Conservation (phyloP, 2,329 filamentous ascomycete genomes). For the Aspergillus hiratsukae region DNA sequence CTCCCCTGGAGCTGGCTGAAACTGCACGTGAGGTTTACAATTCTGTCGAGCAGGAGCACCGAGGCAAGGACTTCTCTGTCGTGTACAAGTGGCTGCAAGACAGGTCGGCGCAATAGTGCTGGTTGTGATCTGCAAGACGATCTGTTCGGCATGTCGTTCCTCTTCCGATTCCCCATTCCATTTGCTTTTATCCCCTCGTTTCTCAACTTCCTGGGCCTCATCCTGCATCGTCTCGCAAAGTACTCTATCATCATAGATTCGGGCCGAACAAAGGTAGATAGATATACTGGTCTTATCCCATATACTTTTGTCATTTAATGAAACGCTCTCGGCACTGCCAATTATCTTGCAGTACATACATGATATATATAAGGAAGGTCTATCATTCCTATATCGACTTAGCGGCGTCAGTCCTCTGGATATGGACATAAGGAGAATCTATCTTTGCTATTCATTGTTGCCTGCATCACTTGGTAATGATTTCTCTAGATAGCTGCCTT, state of each 20-base stretch:
- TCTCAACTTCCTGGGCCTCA: neutral
- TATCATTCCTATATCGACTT: neutral
- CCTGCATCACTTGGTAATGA: neutral
- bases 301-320: neutral
- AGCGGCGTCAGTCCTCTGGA: neutral
- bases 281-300: neutral
- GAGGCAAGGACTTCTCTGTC: slow-evolving; percentile 74
- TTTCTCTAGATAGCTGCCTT: neutral
- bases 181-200: neutral
- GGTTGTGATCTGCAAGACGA: neutral
- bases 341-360: slow-evolving; percentile 1
- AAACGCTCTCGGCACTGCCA: neutral
- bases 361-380: neutral
- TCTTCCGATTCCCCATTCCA: neutral
- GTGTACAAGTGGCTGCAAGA: slow-evolving; percentile 65
- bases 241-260: neutral
- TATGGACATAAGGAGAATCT: neutral
- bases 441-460: neutral
- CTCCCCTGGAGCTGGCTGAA: slow-evolving; percentile 60
- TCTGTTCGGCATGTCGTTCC: neutral
- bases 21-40: slow-evolving; percentile 65
- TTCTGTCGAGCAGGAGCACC: slow-evolving; percentile 57
- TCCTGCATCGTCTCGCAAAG: neutral
- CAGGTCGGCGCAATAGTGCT: slow-evolving; percentile 29
- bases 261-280: neutral